These are phyloP conservation scores for Detonula confervacea DNA, from an alignment of 352 stramenopile species.

Conservation along the genomic window DNA sequence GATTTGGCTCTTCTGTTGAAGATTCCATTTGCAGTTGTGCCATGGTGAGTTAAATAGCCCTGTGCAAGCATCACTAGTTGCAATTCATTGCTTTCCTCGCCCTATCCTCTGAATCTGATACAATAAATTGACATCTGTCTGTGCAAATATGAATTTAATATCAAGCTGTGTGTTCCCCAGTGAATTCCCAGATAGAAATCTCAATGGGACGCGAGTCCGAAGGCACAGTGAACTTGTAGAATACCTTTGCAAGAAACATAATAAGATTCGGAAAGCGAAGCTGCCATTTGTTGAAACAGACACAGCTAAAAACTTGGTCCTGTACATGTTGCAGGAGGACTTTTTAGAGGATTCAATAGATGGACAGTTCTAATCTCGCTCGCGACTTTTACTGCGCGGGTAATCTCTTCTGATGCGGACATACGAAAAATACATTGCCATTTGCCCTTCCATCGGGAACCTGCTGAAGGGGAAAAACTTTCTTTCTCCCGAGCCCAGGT, in stretches of 20 bases:
- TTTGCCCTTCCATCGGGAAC: too few relatives aligned
- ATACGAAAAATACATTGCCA: too few relatives aligned
- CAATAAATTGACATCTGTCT: too few relatives aligned
- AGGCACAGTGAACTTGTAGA: slow-evolving; percentile 64
- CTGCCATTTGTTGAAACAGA: slow-evolving; percentile 68
- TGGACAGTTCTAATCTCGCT: too few relatives aligned
- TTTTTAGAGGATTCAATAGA: too few relatives aligned
- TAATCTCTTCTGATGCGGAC: too few relatives aligned
- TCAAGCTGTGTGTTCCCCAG: slow-evolving; percentile 91
- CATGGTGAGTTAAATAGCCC: slow-evolving; percentile 24
- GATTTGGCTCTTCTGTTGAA: slow-evolving; percentile 89
- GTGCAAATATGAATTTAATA: not conserved
- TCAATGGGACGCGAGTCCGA: slow-evolving; percentile 53
- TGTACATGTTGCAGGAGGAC: slow-evolving; percentile 69
- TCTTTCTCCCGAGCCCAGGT: too few relatives aligned
- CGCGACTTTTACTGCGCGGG: too few relatives aligned
- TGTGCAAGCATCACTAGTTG: too few relatives aligned
- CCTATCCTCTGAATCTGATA: too few relatives aligned
- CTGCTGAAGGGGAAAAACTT: too few relatives aligned
- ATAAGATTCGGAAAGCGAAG: slow-evolving; percentile 37
- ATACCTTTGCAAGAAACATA: slow-evolving; percentile 61
- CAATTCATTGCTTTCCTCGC: too few relatives aligned
- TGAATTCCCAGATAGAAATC: slow-evolving; percentile 86
- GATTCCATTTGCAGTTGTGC: slow-evolving; percentile 90
- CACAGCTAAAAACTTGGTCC: slow-evolving; percentile 70